These are phyloP conservation scores for Eimeria brunetti DNA, from an alignment of 169 alveolate species.

Conservation along the genomic window DNA sequence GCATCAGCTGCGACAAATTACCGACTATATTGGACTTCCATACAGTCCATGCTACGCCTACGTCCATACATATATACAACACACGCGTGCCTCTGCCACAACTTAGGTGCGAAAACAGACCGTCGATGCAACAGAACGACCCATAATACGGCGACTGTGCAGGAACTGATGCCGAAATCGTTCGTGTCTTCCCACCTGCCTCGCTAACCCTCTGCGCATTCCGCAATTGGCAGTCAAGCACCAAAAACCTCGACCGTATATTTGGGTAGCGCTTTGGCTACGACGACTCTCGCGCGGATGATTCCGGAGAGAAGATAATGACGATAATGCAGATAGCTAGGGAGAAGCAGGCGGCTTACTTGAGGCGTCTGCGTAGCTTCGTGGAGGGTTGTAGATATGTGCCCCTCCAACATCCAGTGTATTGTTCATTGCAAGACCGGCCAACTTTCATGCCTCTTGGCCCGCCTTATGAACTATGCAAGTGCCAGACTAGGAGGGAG, in stretches of 20 bases:
- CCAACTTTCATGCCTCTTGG: conserved; percentile 17
- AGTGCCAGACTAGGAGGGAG: conserved; percentile 27
- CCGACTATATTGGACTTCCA: too few relatives aligned
- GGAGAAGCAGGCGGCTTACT: conserved; percentile 38
- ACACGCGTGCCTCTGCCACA: background rate
- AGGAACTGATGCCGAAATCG: conserved; percentile 54
- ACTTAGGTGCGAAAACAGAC: background rate
- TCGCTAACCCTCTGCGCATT: conserved; percentile 48
- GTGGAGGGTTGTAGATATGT: background rate
- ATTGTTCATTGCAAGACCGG: conserved; percentile 22
- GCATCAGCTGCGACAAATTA: too few relatives aligned
- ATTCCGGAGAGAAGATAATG: conserved; percentile 13
- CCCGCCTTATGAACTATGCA: conserved; percentile 30
- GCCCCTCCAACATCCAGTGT: background rate
- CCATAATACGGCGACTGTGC: background rate
- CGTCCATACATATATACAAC: too few relatives aligned
- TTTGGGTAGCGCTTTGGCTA: conserved; percentile 70
- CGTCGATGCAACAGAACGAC: background rate
- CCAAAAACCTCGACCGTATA: conserved; percentile 65
- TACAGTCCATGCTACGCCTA: too few relatives aligned
- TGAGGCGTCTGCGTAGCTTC: conserved; percentile 1
- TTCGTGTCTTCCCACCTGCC: conserved; percentile 49
- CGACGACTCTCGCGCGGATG: conserved; percentile 11
- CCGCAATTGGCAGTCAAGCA: conserved; percentile 46
- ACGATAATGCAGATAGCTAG: conserved; percentile 35